Evolutionary conservation across 345 rosid species (phyloP).

Genomic region (Murraya koenigii): DNA sequence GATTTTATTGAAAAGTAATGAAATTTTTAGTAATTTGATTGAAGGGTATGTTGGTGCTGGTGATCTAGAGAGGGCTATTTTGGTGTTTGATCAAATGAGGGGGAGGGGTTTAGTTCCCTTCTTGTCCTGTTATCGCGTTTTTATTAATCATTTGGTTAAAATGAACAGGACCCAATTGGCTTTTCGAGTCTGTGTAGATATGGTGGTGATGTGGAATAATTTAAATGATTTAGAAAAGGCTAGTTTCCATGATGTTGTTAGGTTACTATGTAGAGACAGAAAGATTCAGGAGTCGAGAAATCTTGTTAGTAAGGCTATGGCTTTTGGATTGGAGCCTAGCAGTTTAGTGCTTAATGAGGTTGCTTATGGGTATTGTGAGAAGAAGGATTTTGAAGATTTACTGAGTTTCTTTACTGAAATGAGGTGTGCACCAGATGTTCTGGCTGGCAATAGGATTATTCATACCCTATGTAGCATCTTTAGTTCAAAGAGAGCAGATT

Average conservation of each 20-base stretch:
- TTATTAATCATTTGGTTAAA: conserved; percentile 49
- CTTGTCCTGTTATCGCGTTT: conserved; percentile 34
- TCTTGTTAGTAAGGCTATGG: conserved; percentile 49
- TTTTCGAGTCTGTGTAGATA: conserved; percentile 49
- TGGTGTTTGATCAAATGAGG: conserved; percentile 52
- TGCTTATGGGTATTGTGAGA: conserved; percentile 57
- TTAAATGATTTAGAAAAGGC: conserved; percentile 26
- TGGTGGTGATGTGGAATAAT: conserved; percentile 34
- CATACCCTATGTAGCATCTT: conserved; percentile 43
- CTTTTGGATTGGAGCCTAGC: conserved; percentile 44
- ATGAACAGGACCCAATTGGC: conserved; percentile 46
- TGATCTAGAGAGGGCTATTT: conserved; percentile 52
- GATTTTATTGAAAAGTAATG: conserved; percentile 37
- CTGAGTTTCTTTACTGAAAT: conserved; percentile 46
- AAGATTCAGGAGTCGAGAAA: conserved; percentile 65
- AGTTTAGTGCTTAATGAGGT: conserved; percentile 42
- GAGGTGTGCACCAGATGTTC: conserved; percentile 40
- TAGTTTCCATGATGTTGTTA: conserved; percentile 40
- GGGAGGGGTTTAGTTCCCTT: conserved; percentile 40
- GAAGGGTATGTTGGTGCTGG: conserved; percentile 39
- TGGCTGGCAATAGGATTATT: conserved; percentile 60
- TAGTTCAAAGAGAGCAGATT: conserved; percentile 53
- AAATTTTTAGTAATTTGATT: conserved; percentile 46
- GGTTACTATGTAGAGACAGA: conserved; percentile 57
- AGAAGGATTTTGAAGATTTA: conserved; percentile 75